Base-by-base conservation (phyloP, 495 filamentous ascomycete species). In the Neurospora discreta region DNA sequence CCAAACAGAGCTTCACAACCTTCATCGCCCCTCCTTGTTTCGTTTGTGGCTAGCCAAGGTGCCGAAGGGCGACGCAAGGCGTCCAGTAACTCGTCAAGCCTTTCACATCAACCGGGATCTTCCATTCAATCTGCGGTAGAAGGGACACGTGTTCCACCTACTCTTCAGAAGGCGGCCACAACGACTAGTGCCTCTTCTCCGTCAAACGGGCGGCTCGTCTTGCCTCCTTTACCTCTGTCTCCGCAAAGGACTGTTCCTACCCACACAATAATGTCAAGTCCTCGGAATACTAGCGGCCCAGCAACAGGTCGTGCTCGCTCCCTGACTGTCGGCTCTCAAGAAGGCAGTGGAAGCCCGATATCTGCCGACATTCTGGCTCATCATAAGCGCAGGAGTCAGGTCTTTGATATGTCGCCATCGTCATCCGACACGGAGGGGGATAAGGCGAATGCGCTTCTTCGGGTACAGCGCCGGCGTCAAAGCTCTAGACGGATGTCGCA, bases 351-450 rank as follows among this genome's bases (percentile, higher is more conserved):
- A 7, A 96, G 95, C 70, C 83, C 83, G 23, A 81, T 86, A 11
- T 79, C 88, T n/a, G 84, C 89, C 65, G 90, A 97, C 73, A 82
- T 91, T 41, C 88, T 93, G 73, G 88, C 91, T 0, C 85, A 88
- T 39, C 94, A 97, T 72, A 88, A 93, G 77, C 92, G 94, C 38
- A 88, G 94, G 74, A 98, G 94, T 78, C 95, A 97, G 78, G 90
- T 98, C 9, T 92, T 97, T 75, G 96, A 98, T 78, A 91, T 97
- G 80, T 98, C 96, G 5, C 95, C 95, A 38, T 98, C 95, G 0
- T 98, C 96, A 0, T 99, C 95, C 0, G 95, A 99, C 78, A 98
- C 97, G 74, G 95, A 99, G 78, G 94, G 96, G 42, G 90, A 94
- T 18, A 91, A 95, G 75, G 90, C 93, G 3, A 97, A 93, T 78